These are phyloP conservation scores for Rhododendron henanense DNA, from an alignment of 148 eudicot genomes.

Conservation along the genomic window DNA sequence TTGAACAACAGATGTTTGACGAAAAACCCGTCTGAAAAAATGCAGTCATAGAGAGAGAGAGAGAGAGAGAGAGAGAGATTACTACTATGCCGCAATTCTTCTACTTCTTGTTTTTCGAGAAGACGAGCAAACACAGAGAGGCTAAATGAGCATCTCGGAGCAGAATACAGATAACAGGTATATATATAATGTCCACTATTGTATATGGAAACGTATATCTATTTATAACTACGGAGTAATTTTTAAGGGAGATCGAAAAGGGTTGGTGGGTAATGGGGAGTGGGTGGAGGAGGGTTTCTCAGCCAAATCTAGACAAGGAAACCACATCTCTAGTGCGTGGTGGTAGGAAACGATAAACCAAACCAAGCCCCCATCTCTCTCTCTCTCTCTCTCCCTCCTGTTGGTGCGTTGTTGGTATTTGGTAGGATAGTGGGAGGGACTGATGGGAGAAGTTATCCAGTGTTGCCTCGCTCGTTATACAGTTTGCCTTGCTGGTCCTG, in stretches of 20 bases:
- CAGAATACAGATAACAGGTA: background rate
- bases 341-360: constrained; percentile 10
- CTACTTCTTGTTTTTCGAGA: background rate
- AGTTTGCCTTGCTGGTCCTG: background rate
- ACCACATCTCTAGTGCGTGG: constrained; percentile 45
- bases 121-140: constrained; percentile 7
- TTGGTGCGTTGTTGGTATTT: constrained; percentile 1
- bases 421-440: background rate
- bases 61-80: background rate
- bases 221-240: background rate
- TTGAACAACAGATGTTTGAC: constrained; percentile 3
- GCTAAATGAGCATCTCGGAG: constrained; percentile 13
- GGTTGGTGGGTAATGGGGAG: constrained; percentile 28
- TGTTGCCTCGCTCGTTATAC: background rate
- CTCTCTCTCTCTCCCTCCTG: constrained; percentile 3
- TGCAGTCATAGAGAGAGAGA: background rate
- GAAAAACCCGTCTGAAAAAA: constrained; percentile 1
- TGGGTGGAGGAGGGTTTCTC: constrained; percentile 45
- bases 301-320: constrained; percentile 25
- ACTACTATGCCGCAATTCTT: background rate
- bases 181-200: background rate
- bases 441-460: background rate
- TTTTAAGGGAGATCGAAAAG: background rate
- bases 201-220: background rate
- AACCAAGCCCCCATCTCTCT: background rate